These are phyloP conservation scores for Dryas drummondii DNA, from an alignment of 306 rosid species.

Conservation along the genomic window DNA sequence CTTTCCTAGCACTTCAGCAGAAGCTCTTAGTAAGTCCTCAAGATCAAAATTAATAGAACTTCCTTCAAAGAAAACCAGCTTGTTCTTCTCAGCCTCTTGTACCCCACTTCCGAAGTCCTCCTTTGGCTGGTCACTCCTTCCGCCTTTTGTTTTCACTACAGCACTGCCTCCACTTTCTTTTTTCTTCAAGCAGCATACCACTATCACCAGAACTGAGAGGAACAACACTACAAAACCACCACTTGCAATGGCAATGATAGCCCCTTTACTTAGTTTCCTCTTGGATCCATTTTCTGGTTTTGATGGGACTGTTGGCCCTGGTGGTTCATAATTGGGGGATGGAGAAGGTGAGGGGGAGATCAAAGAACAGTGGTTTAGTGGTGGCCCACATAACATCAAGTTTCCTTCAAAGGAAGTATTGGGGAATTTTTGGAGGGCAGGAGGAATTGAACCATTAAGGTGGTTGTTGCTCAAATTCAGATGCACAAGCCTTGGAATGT, in stretches of 20 bases:
- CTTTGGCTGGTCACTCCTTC: conserved; percentile 45
- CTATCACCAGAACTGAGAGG: conserved; percentile 35
- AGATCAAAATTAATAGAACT: conserved; percentile 67
- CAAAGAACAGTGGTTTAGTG: conserved; percentile 53
- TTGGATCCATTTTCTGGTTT: conserved; percentile 35
- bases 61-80: conserved; percentile 57
- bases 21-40: conserved; percentile 76
- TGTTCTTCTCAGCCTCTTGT: conserved; percentile 74
- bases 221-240: conserved; percentile 40
- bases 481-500: conserved; percentile 48
- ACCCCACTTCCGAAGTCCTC: conserved; percentile 78
- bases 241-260: conserved; percentile 49
- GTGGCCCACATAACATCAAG: conserved; percentile 64
- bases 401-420: conserved; percentile 68
- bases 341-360: conserved; percentile 39
- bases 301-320: conserved; percentile 28
- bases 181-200: conserved; percentile 54
- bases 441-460: conserved; percentile 72
- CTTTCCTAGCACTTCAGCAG: conserved; percentile 84
- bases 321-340: conserved; percentile 27
- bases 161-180: conserved; percentile 33
- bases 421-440: conserved; percentile 50
- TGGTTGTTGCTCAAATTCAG: conserved; percentile 75
- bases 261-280: conserved; percentile 46
- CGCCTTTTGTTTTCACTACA: conserved; percentile 39